Conservation (phyloP, 768 basidiomycete genomes). For the Pholiota molesta region DNA sequence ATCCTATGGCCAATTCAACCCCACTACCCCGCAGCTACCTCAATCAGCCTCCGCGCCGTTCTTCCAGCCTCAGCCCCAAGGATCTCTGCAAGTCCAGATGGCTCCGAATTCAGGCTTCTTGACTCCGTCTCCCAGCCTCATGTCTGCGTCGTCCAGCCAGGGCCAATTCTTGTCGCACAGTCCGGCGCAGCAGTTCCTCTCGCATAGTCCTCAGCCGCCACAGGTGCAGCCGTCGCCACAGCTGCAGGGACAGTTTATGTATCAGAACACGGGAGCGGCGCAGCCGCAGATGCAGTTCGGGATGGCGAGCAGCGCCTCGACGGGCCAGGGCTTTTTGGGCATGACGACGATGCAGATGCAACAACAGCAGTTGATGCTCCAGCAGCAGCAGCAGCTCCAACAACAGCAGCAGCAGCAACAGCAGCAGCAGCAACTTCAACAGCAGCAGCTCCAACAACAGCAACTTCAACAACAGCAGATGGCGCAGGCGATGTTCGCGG, state of each 20-base stretch:
- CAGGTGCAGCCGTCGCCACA: constrained; percentile 24
- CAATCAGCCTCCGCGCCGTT: constrained; percentile 17
- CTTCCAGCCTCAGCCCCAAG: constrained; percentile 27
- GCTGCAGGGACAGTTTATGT: constrained; percentile 25
- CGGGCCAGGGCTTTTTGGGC: constrained; percentile 29
- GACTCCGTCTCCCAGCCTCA: constrained; percentile 30
- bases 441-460: constrained; percentile 10
- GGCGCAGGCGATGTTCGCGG: constrained; percentile 30
- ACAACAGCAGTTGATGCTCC: constrained; percentile 32
- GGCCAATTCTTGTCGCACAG: constrained; percentile 36
- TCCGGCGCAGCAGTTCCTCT: constrained; percentile 33
- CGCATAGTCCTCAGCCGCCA: constrained; percentile 38
- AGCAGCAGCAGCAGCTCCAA: constrained; percentile 22
- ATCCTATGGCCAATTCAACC: constrained; percentile 6
- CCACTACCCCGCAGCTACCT: constrained; percentile 13
- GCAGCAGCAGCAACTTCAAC: constrained; percentile 15
- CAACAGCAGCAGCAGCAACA: constrained; percentile 28
- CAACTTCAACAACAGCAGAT: constrained; percentile 11
- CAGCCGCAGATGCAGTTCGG: constrained; percentile 36
- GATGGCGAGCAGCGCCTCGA: constrained; percentile 19
- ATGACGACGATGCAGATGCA: constrained; percentile 37
- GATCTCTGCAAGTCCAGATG: constrained; percentile 20
- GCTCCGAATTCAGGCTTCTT: constrained; percentile 22
- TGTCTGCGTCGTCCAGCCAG: constrained; percentile 31
- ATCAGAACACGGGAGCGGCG: constrained; percentile 16